A percentile compares a stretch with the other conserved stretches of the same genome.
phyloP scores from a whole-genome alignment of 352 stramenopile genomes.

The Phytopythium oedochilum region DNA sequence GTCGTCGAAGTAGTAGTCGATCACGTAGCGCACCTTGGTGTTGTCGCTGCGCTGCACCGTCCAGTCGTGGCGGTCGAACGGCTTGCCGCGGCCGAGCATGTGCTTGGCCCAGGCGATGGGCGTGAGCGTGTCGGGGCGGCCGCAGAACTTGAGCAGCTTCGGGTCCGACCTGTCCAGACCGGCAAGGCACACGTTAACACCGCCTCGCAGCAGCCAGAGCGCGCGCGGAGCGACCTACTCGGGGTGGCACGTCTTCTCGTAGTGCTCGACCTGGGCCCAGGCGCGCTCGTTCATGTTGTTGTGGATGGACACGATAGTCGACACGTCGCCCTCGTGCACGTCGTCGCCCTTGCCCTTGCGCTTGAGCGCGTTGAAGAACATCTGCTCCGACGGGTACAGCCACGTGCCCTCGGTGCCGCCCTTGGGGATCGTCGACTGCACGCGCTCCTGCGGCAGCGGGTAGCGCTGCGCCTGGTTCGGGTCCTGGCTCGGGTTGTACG shows the following conservation, averaged over 20 bases:
- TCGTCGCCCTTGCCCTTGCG: constrained; percentile 98
- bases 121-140: constrained; percentile 94
- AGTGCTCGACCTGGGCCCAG: constrained; percentile 97
- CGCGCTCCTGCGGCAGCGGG: constrained; percentile 89
- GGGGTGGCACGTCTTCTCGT: constrained; percentile 91
- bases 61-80: constrained; percentile 99
- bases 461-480: constrained; percentile 88
- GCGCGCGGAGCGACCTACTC: constrained; percentile 18
- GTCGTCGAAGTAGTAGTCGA: constrained; percentile 98
- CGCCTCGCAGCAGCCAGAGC: background rate
- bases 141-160: constrained; percentile 96
- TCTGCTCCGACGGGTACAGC: constrained; percentile 98
- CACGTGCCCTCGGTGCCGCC: constrained; percentile 93
- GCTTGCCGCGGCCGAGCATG: constrained; percentile 78
- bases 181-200: background rate
- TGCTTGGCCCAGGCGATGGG: constrained; percentile 93
- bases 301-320: constrained; percentile 97
- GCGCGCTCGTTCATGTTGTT: constrained; percentile 99
- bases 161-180: constrained; percentile 23
- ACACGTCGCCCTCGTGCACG: constrained; percentile 92
- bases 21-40: constrained; percentile 95
- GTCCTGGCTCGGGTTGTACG: constrained; percentile 94
- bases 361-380: constrained; percentile 98
- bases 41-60: constrained; percentile 90
- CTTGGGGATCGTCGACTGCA: constrained; percentile 96